Base-by-base conservation (phyloP, 495 filamentous ascomycete species). In the Tuber indicum region DNA sequence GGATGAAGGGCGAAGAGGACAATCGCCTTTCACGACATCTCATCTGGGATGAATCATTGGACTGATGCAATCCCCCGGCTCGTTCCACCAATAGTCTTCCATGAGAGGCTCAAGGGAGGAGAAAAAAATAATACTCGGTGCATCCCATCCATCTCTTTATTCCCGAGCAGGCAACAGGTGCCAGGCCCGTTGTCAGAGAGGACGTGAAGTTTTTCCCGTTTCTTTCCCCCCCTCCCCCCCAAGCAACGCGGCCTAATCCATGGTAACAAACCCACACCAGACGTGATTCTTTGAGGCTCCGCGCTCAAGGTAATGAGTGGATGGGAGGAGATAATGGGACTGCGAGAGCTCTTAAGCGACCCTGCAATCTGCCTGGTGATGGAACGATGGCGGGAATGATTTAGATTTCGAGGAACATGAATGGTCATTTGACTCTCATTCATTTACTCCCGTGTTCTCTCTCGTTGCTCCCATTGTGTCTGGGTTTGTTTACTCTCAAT, bases 341-440 rank as follows among this genome's bases (percentile, higher is more conserved):
- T 16, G 58, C 26, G 58, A 17, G 12, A 66, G 58, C 58, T 66
- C n/a, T 2, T 32, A 66, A 66, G 58, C 58, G 58, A 66, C n/a
- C 58, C 58, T 66, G 58, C 58, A 66, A 66, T 66, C 58, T 66
- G 58, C 58, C 26, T 66, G 58, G 58, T 32, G 23, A 66, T 66
- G 58, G 58, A 66, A 66, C 58, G 58, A 66, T n/a, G 32, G 58
- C 58, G 58, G 58, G 58, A 66, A 32, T 66, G 58, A n/a, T 66
- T 66, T 66, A 9, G 3, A 14, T 66, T 66, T 66, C n/a, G 4
- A 12, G 32, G 58, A 6, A 66, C 58, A 32, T 66, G 58, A 66
- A 66, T 66, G 58, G 58, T 32, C 58, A 10, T 66, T 66, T 66
- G 26, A n/a, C 26, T 6, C n/a, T 66, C 58, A 32, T 32, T 32